Conservation (phyloP, 331 rosid genomes). For the Telfairia occidentalis region DNA sequence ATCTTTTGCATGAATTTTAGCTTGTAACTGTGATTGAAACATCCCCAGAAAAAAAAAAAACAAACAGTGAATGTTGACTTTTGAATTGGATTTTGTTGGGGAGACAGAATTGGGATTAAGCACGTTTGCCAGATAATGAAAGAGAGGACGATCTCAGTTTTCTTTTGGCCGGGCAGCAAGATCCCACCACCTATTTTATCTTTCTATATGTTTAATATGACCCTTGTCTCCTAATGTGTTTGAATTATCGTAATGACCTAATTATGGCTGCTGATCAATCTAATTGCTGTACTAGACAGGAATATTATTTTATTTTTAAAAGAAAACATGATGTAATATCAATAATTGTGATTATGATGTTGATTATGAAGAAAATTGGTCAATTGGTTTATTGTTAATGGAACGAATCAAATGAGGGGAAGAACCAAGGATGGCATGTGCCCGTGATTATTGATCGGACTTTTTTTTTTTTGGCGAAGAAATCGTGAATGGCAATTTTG, state of each 20-base stretch:
- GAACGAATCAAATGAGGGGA: slow-evolving; percentile 11
- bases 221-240: slow-evolving; percentile 8
- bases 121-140: slow-evolving; percentile 50
- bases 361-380: background rate
- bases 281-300: background rate
- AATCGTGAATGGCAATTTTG: background rate
- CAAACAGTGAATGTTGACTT: background rate
- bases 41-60: background rate
- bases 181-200: slow-evolving; percentile 19
- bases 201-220: slow-evolving; percentile 8
- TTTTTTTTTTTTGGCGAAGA: background rate
- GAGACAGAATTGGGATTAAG: slow-evolving; percentile 34
- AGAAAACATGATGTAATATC: slow-evolving; percentile 9
- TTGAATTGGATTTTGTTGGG: slow-evolving; percentile 20
- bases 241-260: slow-evolving; percentile 6
- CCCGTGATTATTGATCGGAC: slow-evolving; percentile 13
- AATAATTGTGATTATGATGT: slow-evolving; percentile 1
- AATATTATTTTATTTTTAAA: slow-evolving; percentile 2
- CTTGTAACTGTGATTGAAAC: background rate
- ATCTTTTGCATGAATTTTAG: background rate
- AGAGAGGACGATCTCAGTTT: slow-evolving; percentile 30
- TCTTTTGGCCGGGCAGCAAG: slow-evolving; percentile 20
- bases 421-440: slow-evolving; percentile 39
- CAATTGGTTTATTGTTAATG: slow-evolving; percentile 7
- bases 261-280: slow-evolving; percentile 9